These are phyloP conservation scores for Backusella westeae DNA, from an alignment of 192 early-diverging fungal species.

Conservation along the genomic window DNA sequence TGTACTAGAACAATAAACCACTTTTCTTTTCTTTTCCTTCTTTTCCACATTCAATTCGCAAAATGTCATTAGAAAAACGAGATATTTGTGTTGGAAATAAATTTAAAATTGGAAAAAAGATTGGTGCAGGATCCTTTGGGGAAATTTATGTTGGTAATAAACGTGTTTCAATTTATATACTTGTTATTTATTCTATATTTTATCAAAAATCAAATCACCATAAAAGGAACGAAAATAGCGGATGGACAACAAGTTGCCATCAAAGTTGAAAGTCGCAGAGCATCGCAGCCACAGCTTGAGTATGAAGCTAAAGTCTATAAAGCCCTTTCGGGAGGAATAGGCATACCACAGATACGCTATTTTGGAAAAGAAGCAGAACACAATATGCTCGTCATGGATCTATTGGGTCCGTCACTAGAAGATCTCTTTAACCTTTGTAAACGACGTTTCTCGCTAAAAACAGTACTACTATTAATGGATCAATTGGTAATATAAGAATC, in stretches of 20 bases:
- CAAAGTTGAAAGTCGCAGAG: constrained; percentile 93
- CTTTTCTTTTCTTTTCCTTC: not conserved
- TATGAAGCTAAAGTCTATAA: constrained; percentile 98
- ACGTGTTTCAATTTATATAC: too few species aligned
- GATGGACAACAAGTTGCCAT: constrained; percentile 97
- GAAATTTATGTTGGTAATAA: constrained; percentile 91
- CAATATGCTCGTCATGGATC: constrained; percentile 85
- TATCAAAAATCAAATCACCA: not conserved
- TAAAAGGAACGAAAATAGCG: constrained; percentile 75
- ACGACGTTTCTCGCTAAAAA: constrained; percentile 86
- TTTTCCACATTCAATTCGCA: not conserved
- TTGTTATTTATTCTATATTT: not conserved
- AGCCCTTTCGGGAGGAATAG: constrained; percentile 86
- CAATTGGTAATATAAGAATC: constrained; percentile 61
- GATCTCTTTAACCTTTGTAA: constrained; percentile 90
- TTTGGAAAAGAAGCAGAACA: constrained; percentile 83
- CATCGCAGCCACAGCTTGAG: constrained; percentile 96
- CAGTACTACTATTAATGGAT: constrained; percentile 82
- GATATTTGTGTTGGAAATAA: constrained; percentile 91
- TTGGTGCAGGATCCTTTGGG: constrained; percentile 97
- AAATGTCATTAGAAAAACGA: not conserved
- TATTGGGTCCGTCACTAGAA: constrained; percentile 86
- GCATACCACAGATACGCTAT: constrained; percentile 86
- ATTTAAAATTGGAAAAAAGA: constrained; percentile 92
- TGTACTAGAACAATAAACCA: not conserved